phyloP scores from a whole-genome alignment of 2,329 filamentous ascomycete genomes.

The Thermothelomyces thermophilus region DNA sequence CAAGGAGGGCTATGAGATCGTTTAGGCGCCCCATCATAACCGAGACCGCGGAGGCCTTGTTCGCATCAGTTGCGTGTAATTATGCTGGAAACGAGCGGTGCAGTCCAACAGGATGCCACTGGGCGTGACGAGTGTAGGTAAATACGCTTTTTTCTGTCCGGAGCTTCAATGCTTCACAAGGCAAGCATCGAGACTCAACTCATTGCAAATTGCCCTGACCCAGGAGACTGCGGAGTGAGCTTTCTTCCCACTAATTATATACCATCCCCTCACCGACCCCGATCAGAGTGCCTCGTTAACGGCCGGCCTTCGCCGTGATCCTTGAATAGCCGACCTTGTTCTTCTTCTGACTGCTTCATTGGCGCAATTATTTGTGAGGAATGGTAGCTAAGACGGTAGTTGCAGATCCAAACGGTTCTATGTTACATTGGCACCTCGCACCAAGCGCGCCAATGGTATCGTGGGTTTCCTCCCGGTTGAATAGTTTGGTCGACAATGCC shows the following conservation, averaged over 20 bases:
- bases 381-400: neutral
- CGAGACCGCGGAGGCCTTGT: neutral
- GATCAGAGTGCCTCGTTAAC: neutral
- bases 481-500: neutral
- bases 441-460: neutral
- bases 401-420: neutral
- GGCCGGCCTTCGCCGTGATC: neutral
- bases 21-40: neutral
- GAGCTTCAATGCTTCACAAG: too few relatives aligned
- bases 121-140: too few relatives aligned
- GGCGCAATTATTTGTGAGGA: neutral
- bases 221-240: too few relatives aligned
- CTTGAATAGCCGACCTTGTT: neutral
- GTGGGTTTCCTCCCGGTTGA: neutral
- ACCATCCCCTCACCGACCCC: too few relatives aligned
- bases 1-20: neutral
- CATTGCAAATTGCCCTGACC: too few relatives aligned
- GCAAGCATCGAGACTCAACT: too few relatives aligned
- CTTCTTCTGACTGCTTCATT: neutral
- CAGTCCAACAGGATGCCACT: too few relatives aligned
- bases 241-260: too few relatives aligned
- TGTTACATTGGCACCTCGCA: neutral
- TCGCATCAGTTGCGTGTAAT: neutral
- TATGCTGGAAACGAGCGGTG: too few relatives aligned
- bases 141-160: neutral